Percentiles rank a stretch among this genome's conserved stretches.
phyloP scores from a whole-genome alignment of 176 grass and related monocot species.

The Pharus latifolius region DNA sequence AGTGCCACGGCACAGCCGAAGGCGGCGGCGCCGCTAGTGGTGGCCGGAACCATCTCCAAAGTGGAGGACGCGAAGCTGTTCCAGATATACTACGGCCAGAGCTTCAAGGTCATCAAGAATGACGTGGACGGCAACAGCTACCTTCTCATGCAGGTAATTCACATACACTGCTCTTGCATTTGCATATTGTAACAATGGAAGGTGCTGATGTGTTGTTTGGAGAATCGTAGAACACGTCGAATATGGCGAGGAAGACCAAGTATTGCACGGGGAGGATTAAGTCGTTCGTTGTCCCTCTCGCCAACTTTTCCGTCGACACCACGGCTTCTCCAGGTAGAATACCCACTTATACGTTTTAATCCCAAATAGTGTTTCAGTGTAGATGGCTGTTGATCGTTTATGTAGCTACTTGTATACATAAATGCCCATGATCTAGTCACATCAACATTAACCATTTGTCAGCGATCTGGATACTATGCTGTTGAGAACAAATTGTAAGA shows the following conservation, averaged over 20 bases:
- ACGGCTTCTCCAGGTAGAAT: conserved; percentile 44
- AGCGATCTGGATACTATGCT: too few relatives aligned
- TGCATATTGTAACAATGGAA: too few relatives aligned
- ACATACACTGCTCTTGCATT: not conserved
- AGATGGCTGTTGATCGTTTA: too few relatives aligned
- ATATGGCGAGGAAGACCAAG: conserved; percentile 68
- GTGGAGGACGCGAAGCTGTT: conserved; percentile 60
- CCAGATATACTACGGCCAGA: conserved; percentile 86
- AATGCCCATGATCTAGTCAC: too few relatives aligned
- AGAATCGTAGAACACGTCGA: conserved; percentile 48
- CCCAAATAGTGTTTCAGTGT: too few relatives aligned
- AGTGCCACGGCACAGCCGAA: not conserved
- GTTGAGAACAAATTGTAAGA: too few relatives aligned
- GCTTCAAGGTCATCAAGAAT: conserved; percentile 94
- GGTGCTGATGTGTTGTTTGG: not conserved
- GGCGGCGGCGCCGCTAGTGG: conserved; percentile 17
- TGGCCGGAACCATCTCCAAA: conserved; percentile 43
- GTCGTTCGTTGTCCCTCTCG: conserved; percentile 67
- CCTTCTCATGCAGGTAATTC: conserved; percentile 79
- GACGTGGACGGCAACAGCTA: conserved; percentile 79
- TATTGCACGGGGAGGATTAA: conserved; percentile 97
- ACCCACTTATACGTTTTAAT: too few relatives aligned
- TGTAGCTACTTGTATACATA: too few relatives aligned
- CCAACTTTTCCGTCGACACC: conserved; percentile 86
- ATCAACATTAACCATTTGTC: too few relatives aligned